phyloP scores from a whole-genome alignment of 306 rosid species.

The Cucumis hystrix region DNA sequence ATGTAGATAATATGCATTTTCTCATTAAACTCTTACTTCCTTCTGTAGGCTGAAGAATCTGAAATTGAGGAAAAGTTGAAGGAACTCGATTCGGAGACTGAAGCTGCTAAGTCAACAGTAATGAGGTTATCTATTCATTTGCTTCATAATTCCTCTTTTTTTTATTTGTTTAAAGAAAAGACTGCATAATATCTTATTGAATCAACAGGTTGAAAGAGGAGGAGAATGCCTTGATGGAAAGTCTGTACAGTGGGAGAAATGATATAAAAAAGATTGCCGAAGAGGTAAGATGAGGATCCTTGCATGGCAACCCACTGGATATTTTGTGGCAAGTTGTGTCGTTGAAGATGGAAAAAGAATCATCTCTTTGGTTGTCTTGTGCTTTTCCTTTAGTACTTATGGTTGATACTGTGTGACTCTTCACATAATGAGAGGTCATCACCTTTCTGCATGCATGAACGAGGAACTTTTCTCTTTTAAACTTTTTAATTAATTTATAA shows the following conservation, averaged over 20 bases:
- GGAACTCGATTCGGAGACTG: conserved; percentile 38
- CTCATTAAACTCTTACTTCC: background rate
- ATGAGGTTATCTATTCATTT: conserved; percentile 27
- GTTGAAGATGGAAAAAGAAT: background rate
- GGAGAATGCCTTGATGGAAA: conserved; percentile 24
- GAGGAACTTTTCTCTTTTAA: background rate
- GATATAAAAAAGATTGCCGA: conserved; percentile 30
- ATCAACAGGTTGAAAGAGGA: conserved; percentile 57
- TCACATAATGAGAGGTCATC: background rate
- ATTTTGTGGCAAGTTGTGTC: background rate
- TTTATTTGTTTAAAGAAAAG: background rate
- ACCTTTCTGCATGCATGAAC: background rate
- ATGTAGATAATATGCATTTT: background rate
- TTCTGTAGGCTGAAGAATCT: conserved; percentile 71
- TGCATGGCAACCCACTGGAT: background rate
- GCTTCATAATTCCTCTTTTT: background rate
- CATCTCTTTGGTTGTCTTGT: background rate
- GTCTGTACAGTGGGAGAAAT: conserved; percentile 10
- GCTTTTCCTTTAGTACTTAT: background rate
- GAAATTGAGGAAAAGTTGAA: conserved; percentile 49
- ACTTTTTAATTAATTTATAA: background rate
- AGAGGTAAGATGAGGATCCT: conserved; percentile 28
- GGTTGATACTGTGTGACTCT: background rate
- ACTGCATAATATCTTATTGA: conserved; percentile 10
- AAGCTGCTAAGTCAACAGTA: conserved; percentile 28